Evolutionary conservation across 2,329 filamentous ascomycete species (phyloP).

Genomic region (Gaeumannomyces sp.): DNA sequence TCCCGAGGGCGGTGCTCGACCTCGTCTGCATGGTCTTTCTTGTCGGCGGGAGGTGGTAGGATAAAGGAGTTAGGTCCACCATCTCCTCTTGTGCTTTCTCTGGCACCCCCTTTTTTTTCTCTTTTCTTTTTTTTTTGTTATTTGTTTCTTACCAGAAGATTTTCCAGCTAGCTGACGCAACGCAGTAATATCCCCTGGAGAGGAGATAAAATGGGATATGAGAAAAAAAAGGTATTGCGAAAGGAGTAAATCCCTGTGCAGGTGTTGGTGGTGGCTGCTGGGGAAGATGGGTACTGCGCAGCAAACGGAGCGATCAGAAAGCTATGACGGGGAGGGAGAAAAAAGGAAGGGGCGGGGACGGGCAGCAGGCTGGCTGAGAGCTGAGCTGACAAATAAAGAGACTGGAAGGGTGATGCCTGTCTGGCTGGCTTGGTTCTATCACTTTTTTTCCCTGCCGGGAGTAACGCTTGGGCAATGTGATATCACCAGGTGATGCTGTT

Average conservation of each 20-base stretch:
- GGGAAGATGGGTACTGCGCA: background rate
- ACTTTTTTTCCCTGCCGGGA: constrained; percentile 1
- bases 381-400: background rate
- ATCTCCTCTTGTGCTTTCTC: background rate
- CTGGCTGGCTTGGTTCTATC: background rate
- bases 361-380: background rate
- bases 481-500: background rate
- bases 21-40: constrained; percentile 5
- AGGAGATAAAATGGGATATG: background rate
- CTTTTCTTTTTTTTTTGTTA: background rate
- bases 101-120: background rate
- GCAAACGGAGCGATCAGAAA: constrained; percentile 4
- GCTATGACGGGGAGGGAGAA: background rate
- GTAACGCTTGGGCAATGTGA: constrained; percentile 2
- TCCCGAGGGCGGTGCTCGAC: constrained; percentile 1
- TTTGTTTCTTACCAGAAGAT: background rate
- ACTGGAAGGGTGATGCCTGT: background rate
- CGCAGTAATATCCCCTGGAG: background rate
- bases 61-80: constrained; percentile 1
- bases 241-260: background rate
- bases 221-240: background rate
- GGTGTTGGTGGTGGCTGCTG: background rate
- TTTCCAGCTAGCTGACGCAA: background rate
- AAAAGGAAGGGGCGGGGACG: constrained; percentile 1
- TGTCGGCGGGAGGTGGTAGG: background rate